These are phyloP conservation scores for Blastobotrys attinorum DNA, from an alignment of 805 yeast species.

Conservation along the genomic window DNA sequence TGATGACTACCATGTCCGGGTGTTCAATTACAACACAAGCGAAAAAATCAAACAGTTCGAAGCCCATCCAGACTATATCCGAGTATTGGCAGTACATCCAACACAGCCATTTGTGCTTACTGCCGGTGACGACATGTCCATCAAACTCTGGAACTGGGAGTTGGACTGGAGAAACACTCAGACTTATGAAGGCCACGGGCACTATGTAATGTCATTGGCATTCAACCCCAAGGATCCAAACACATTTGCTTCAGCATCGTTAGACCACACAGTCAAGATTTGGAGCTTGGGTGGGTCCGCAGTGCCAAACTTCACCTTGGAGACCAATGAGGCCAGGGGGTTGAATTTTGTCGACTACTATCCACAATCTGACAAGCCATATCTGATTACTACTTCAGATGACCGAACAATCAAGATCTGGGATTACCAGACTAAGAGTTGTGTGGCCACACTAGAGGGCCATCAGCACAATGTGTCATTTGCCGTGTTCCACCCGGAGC, in stretches of 20 bases:
- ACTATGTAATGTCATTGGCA: slow-evolving; percentile 88
- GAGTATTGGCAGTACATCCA: slow-evolving; percentile 92
- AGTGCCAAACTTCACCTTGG: slow-evolving; percentile 82
- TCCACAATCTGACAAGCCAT: slow-evolving; percentile 96
- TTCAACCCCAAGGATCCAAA: slow-evolving; percentile 97
- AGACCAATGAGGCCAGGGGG: slow-evolving; percentile 88
- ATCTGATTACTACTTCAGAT: slow-evolving; percentile 83
- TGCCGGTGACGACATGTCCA: slow-evolving; percentile 84
- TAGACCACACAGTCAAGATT: slow-evolving; percentile 92
- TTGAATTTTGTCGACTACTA: slow-evolving; percentile 95
- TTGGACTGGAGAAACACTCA: slow-evolving; percentile 84
- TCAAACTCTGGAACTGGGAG: slow-evolving; percentile 98
- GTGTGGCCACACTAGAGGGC: slow-evolving; percentile 90
- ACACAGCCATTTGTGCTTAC: slow-evolving; percentile 83
- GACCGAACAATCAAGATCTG: slow-evolving; percentile 83
- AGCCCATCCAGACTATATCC: slow-evolving; percentile 95
- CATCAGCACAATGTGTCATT: slow-evolving; percentile 92
- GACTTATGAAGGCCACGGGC: slow-evolving; percentile 90
- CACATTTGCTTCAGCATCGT: slow-evolving; percentile 94
- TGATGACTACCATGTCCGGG: slow-evolving; percentile 91
- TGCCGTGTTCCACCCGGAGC: slow-evolving; percentile 96
- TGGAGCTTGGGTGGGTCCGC: slow-evolving; percentile 92
- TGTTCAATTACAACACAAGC: slow-evolving; percentile 90
- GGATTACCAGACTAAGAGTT: slow-evolving; percentile 96
- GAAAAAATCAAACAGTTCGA: slow-evolving; percentile 93